Base-by-base conservation (phyloP, 345 rosid species). In the Cardiospermum halicacabum region DNA sequence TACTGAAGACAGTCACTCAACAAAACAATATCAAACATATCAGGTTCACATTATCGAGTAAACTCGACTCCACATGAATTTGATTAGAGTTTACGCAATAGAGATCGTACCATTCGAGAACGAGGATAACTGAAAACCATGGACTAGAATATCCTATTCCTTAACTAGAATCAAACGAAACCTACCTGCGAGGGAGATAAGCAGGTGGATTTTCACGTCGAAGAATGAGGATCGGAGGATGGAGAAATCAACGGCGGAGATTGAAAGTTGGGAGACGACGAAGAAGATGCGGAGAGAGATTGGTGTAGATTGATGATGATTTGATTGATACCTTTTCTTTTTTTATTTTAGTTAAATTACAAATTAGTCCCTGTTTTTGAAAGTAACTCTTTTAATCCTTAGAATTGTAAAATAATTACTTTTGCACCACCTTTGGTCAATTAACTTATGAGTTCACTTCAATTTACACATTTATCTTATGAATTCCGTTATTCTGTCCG, bases 161-260 rank as follows among this genome's bases (percentile, higher is more conserved):
- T 13, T 24, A 21, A 15, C 34, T 15, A 22, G 34, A 16, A 24
- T 47, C 11, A 61, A 61, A 27, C 2, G 47, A 19, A 30, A n/a
- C 10, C 12, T 19, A 40, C 40, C 55, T 11, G 4, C 36, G 39
- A 34, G 36, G 9, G 24, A 15, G 8, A 30, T 2, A 15, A 31
- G 56, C 5, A n/a, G 3, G 22, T 43, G 3, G 32, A 11, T 11
- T 11, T 28, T 37, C 30, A 28, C 43, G 56, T 62, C 28, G 11
- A 18, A 2, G 51, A 26, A 62, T 62, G 40, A 32, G 43, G 56
- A 62, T 62, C 43, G 27, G 12, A 1, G 32, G 22, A 30, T 39
- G n/a, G 28, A 37, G 56, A 62, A 12, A 48, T 48, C 43, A 62
- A 62, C 56, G 56, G 56, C 26, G 28, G 5, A 3, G 56, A 62